phyloP scores from a whole-genome alignment of 305 asterid species.

The Fraxinus xanthoxyloides region DNA sequence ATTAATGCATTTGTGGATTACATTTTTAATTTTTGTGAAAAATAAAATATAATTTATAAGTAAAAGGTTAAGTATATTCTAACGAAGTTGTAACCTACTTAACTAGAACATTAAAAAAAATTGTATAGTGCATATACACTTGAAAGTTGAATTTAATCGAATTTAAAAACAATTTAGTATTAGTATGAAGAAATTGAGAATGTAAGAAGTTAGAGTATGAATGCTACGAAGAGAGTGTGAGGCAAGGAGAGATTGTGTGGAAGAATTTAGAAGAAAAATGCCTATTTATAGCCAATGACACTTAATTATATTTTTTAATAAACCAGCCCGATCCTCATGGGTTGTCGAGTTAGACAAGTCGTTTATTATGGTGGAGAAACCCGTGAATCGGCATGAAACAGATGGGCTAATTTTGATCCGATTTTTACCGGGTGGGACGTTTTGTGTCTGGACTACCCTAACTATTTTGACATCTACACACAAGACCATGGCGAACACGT shows the following conservation, averaged over 20 bases:
- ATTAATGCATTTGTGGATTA: neutral
- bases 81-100: neutral
- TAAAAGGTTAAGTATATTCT: neutral
- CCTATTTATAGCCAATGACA: neutral
- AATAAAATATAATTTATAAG: neutral
- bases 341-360: neutral
- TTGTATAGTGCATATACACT: neutral
- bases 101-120: neutral
- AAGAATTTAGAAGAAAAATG: neutral
- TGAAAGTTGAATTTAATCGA: neutral
- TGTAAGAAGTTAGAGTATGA: neutral
- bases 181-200: neutral
- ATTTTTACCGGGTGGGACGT: neutral
- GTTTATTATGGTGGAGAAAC: neutral
- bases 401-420: neutral
- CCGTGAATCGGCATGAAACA: neutral
- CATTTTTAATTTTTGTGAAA: neutral
- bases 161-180: neutral
- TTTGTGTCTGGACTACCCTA: neutral
- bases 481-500: neutral
- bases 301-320: neutral
- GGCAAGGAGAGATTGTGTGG: neutral
- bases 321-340: neutral
- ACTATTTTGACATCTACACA: neutral
- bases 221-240: neutral